phyloP scores from a whole-genome alignment of 2,329 filamentous ascomycete genomes.

The Calycina herbarum region DNA sequence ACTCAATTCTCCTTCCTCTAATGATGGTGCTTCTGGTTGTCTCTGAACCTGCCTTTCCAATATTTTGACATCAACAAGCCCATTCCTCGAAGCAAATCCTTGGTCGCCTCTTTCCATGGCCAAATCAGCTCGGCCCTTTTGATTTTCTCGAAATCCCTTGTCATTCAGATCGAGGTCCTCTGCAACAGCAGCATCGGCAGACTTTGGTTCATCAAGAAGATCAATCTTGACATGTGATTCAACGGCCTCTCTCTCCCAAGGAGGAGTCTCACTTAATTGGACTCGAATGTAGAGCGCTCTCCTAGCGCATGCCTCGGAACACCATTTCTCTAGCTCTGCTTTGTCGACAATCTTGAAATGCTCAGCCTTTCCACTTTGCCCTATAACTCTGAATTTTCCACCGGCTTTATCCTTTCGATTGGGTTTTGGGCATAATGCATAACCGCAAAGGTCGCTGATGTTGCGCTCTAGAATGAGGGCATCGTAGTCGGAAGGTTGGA shows the following conservation, averaged over 20 bases:
- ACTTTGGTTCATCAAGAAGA: conserved; percentile 65
- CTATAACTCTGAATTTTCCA: conserved; percentile 68
- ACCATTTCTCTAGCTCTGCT: conserved; percentile 82
- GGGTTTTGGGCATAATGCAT: conserved; percentile 72
- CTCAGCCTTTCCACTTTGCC: conserved; percentile 48
- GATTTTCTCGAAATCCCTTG: conserved; percentile 40
- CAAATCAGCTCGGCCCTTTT: conserved; percentile 45
- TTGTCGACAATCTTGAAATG: conserved; percentile 68
- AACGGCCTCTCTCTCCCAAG: conserved; percentile 68
- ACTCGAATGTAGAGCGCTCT: conserved; percentile 84
- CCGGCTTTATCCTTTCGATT: conserved; percentile 56
- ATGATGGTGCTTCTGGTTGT: conserved; percentile 42
- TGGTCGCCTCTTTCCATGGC: conserved; percentile 51
- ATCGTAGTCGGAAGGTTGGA: conserved; percentile 88
- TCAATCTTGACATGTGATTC: conserved; percentile 48
- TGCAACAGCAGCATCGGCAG: conserved; percentile 38
- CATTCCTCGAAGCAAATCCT: conserved; percentile 27
- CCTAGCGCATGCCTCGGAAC: conserved; percentile 74
- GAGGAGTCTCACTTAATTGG: conserved; percentile 81
- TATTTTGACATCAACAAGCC: conserved; percentile 48
- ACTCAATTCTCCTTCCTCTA: conserved; percentile 39
- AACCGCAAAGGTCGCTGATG: conserved; percentile 79
- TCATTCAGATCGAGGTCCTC: conserved; percentile 41
- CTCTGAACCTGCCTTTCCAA: conserved; percentile 51
- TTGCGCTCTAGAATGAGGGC: conserved; percentile 87